Percentiles rank a stretch among this genome's conserved stretches.
Evolutionary conservation across 306 rosid genomes (phyloP).

Genomic region (Medicago arabica): DNA sequence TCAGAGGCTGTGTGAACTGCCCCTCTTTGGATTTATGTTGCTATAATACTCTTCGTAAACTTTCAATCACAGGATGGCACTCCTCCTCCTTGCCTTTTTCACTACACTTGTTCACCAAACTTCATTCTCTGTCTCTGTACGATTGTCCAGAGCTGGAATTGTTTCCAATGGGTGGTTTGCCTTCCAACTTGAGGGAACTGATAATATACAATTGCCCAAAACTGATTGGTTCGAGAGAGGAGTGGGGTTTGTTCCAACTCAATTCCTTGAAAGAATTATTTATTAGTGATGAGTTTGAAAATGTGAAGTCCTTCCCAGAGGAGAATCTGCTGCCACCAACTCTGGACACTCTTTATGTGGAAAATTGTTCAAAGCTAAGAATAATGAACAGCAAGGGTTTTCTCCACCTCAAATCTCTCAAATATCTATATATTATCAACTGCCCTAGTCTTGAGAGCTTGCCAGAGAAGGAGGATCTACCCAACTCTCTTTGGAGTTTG

Average conservation of each 20-base stretch:
- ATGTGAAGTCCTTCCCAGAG: neutral
- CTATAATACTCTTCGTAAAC: neutral
- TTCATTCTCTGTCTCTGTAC: neutral
- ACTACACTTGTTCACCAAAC: neutral
- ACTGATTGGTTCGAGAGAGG: neutral
- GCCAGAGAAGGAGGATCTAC: neutral
- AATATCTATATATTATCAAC: neutral
- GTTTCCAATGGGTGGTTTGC: neutral
- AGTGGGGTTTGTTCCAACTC: constrained; percentile 12
- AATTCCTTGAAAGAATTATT: neutral
- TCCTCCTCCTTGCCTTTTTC: neutral
- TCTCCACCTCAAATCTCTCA: neutral
- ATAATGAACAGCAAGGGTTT: neutral
- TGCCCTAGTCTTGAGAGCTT: neutral
- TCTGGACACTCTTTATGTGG: accelerated
- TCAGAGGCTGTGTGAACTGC: neutral
- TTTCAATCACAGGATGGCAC: neutral
- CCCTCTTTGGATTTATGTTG: neutral
- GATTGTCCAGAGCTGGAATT: neutral
- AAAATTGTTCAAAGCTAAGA: neutral
- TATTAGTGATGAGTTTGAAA: neutral
- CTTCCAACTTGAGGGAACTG: neutral
- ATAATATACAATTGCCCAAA: neutral
- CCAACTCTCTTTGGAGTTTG: neutral
- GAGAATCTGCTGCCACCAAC: neutral